Base-by-base conservation (phyloP, 2,329 filamentous ascomycete species). In the Sclerotinia sclerotiorum region DNA sequence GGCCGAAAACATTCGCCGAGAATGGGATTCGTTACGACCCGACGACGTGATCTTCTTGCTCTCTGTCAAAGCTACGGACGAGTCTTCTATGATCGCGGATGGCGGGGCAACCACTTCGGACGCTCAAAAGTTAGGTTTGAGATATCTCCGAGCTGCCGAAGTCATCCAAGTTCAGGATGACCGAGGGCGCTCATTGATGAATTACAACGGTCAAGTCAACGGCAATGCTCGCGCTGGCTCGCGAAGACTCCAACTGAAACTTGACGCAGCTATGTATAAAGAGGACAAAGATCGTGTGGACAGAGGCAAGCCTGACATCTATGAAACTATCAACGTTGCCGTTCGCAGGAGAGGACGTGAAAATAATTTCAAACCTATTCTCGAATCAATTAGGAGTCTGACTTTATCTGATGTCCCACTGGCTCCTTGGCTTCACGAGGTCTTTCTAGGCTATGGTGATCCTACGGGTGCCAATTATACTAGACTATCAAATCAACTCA, bases 401-500 rank as follows among this genome's bases (percentile, higher is more conserved):
- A 90, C 93, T 2, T 83, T 97, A 46, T 93, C 93, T 0, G 92
- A 97, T 74, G 89, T 94, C 27, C 91, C 92, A 8, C 84, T 98
- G 66, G 93, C 95, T 19, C 87, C 89, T 2, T 99, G 95, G 95
- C 84, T 99, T 55, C 93, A 97, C 75, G 95, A 98, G 73, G 94
- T 98, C 13, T 99, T 98, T 79, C 82, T 99, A n/a, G 95, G 95
- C 3, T 98, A 97, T 78, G 95, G 95, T 58, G 94, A 99, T 79
- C 94, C 95, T 69, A 87, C 92, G 42, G 90, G 91, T 69, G 95
- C 95, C 46, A 91, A 88, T 29, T 97, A 97, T 80, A 93, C 91
- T 71, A 89, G 93, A 63, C 81, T 99, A 21, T 81, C 91, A 1
- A 95, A 93, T 77, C 86, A 89, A 69, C 83, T 97, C 71, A 88